Conservation (phyloP, 805 yeast genomes). For the Candida sphagnicola region DNA sequence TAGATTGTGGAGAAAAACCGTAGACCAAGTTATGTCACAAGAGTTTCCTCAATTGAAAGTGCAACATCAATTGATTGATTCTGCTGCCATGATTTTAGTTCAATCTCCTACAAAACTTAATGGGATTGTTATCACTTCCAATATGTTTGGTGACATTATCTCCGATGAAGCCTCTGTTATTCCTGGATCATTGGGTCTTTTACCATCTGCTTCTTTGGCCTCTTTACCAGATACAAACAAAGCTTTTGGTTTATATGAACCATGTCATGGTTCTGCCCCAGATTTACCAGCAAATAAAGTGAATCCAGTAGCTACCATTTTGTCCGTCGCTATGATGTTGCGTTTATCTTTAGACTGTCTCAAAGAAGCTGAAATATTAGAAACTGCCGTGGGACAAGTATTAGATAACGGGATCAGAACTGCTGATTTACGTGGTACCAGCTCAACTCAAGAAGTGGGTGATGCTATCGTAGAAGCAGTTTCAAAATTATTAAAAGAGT, state of each 20-base stretch:
- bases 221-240: slow-evolving; percentile 93
- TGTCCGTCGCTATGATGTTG: slow-evolving; percentile 97
- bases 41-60: slow-evolving; percentile 88
- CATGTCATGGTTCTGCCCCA: slow-evolving; percentile 98
- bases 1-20: slow-evolving; percentile 94
- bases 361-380: slow-evolving; percentile 84
- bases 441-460: slow-evolving; percentile 86
- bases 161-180: slow-evolving; percentile 97
- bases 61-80: slow-evolving; percentile 94
- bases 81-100: slow-evolving; percentile 97
- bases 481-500: slow-evolving; percentile 41
- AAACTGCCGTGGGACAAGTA: slow-evolving; percentile 79
- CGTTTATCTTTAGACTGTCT: slow-evolving; percentile 79
- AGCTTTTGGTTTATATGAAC: slow-evolving; percentile 96
- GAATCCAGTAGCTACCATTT: slow-evolving; percentile 91
- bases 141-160: slow-evolving; percentile 98
- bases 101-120: slow-evolving; percentile 88
- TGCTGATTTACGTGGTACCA: slow-evolving; percentile 85
- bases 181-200: slow-evolving; percentile 94
- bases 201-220: slow-evolving; percentile 95
- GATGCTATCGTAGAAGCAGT: slow-evolving; percentile 84
- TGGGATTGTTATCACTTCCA: slow-evolving; percentile 88
- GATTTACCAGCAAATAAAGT: slow-evolving; percentile 85
- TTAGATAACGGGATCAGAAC: slow-evolving; percentile 85
- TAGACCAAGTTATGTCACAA: slow-evolving; percentile 72